phyloP scores from a whole-genome alignment of 73 alveolate genomes.

The Strombidium stylifer region DNA sequence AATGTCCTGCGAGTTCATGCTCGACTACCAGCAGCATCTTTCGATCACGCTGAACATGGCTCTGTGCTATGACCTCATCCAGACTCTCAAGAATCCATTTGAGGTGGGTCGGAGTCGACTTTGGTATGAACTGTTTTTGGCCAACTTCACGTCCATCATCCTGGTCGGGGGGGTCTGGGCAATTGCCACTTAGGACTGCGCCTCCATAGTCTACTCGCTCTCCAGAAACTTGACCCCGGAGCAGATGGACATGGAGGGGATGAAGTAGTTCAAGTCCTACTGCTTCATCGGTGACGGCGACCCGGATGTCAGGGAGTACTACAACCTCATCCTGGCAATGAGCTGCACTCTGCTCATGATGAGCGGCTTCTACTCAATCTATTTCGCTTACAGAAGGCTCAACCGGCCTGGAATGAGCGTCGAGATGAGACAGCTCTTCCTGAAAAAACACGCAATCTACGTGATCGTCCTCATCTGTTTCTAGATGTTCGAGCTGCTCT shows the following conservation, averaged over 20 bases:
- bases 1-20: not conserved
- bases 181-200: too few species aligned
- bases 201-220: too few species aligned
- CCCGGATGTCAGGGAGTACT: too few species aligned
- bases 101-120: too few species aligned
- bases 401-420: constrained; percentile 47
- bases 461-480: constrained; percentile 36
- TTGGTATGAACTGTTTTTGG: too few species aligned
- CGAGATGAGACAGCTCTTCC: constrained; percentile 40
- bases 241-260: too few species aligned
- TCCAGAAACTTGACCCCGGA: too few species aligned
- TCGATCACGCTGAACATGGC: not conserved
- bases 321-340: constrained; percentile 38
- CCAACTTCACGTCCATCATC: too few species aligned
- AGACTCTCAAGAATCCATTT: constrained; percentile 19
- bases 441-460: constrained; percentile 52
- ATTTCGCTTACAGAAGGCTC: constrained; percentile 48
- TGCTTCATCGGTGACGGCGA: too few species aligned
- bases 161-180: too few species aligned
- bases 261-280: too few species aligned
- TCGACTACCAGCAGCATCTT: not conserved
- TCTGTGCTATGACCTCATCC: constrained; percentile 9
- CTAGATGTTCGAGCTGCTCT: constrained; percentile 34
- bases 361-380: constrained; percentile 45
- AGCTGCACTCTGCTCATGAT: constrained; percentile 38